Percentiles rank a stretch among this genome's conserved stretches.
Evolutionary conservation across 352 stramenopile genomes (phyloP).

Genomic region (Phytopythium montanum): DNA sequence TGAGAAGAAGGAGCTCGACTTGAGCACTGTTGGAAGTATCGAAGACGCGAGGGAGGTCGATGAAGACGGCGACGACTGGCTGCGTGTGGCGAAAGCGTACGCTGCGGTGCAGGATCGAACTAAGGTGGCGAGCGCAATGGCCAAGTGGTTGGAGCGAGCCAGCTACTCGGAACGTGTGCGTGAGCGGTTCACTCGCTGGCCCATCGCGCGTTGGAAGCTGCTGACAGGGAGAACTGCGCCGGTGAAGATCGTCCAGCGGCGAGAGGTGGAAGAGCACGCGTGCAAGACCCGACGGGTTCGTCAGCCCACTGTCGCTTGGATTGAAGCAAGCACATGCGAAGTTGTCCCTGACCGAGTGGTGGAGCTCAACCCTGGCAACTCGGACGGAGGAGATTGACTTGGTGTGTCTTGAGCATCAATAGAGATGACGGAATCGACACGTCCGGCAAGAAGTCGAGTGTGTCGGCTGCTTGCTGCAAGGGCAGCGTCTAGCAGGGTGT

Average conservation of each 20-base stretch:
- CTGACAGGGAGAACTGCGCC: slow-evolving; percentile 40
- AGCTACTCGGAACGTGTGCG: slow-evolving; percentile 38
- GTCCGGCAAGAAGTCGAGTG: background rate
- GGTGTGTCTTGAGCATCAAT: background rate
- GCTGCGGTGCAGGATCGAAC: slow-evolving; percentile 43
- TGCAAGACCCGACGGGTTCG: background rate
- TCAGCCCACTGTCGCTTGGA: background rate
- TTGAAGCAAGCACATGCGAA: background rate
- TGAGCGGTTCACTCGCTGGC: slow-evolving; percentile 46
- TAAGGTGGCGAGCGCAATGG: slow-evolving; percentile 20
- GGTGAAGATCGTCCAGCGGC: slow-evolving; percentile 21
- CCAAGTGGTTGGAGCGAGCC: slow-evolving; percentile 31
- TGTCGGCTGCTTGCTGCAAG: background rate
- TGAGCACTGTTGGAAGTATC: background rate
- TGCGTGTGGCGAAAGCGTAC: slow-evolving; percentile 44
- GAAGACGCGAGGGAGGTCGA: background rate
- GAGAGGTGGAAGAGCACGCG: slow-evolving; percentile 15
- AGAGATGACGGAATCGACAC: background rate
- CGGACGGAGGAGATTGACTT: background rate
- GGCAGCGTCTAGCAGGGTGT: background rate
- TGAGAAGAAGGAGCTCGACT: background rate
- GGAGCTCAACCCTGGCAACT: background rate
- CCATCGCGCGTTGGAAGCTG: slow-evolving; percentile 56
- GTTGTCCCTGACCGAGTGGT: background rate
- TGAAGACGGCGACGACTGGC: slow-evolving; percentile 40